phyloP scores from a whole-genome alignment of 2,329 filamentous ascomycete species.

The Sporothrix phasma region DNA sequence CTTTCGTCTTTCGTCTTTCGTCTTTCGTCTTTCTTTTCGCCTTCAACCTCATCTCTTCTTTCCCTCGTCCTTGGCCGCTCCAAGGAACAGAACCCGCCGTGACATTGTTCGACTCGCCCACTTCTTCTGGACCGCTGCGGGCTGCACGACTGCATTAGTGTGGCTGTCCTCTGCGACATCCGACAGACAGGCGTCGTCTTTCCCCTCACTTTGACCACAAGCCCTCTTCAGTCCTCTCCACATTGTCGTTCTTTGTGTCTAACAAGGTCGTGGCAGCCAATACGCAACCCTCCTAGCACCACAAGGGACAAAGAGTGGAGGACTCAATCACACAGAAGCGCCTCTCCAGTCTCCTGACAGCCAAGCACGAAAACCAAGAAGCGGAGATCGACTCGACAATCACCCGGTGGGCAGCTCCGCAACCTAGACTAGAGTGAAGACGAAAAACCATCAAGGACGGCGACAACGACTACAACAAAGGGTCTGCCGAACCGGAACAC shows the following conservation, averaged over 20 bases:
- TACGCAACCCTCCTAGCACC: neutral
- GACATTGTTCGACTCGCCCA: neutral
- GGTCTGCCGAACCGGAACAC: neutral
- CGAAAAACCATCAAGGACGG: neutral
- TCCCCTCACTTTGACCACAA: no score
- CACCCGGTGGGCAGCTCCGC: neutral
- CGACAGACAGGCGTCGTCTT: neutral
- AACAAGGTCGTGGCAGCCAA: neutral
- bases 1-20: neutral
- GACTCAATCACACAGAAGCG: neutral
- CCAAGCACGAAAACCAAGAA: neutral
- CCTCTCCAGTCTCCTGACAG: neutral
- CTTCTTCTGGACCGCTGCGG: slow-evolving; percentile 6
- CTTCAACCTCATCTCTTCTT: neutral
- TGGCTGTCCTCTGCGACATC: neutral
- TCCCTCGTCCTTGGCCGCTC: neutral
- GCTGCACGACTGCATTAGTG: slow-evolving; percentile 4
- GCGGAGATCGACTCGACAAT: neutral
- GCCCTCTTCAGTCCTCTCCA: no score
- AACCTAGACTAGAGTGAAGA: neutral
- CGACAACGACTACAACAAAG: neutral
- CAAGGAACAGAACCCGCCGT: neutral
- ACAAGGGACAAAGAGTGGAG: neutral
- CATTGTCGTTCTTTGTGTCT: neutral
- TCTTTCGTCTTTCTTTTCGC: no score